Conservation (phyloP, 2,329 filamentous ascomycete species). For the Aciculosporium take region DNA sequence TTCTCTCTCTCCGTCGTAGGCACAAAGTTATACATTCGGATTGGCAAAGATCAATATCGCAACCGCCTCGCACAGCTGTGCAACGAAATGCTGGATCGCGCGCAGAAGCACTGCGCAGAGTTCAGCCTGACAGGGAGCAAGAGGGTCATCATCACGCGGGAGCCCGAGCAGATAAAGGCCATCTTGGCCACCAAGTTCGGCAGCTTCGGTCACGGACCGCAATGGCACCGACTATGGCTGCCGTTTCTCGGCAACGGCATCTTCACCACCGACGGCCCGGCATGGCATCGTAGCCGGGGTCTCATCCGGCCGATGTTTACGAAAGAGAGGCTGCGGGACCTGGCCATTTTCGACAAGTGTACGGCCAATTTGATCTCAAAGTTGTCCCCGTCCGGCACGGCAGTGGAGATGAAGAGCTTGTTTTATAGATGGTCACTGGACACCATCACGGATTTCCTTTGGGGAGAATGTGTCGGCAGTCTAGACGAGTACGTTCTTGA, state of each 20-base stretch:
- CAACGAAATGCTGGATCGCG: conserved; percentile 6
- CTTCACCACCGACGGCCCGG: conserved; percentile 35
- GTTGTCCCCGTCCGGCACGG: conserved; percentile 38
- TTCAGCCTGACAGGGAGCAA: conserved; percentile 11
- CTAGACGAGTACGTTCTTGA: conserved; percentile 22
- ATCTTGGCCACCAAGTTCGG: conserved; percentile 41
- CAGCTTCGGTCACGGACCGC: conserved; percentile 33
- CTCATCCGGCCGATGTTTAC: conserved; percentile 40
- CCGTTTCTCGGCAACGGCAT: conserved; percentile 41
- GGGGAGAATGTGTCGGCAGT: conserved; percentile 41
- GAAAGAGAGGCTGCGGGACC: conserved; percentile 30
- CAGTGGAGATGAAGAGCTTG: conserved; percentile 45
- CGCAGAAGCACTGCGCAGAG: conserved; percentile 9
- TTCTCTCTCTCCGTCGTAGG: conserved; percentile 7
- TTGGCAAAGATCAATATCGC: conserved; percentile 10
- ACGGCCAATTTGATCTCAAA: conserved; percentile 41
- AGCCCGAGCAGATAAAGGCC: conserved; percentile 43
- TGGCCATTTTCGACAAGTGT: conserved; percentile 46
- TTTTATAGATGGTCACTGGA: conserved; percentile 55
- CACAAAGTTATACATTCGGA: conserved; percentile 9
- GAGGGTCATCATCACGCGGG: conserved; percentile 30
- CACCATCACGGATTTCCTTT: conserved; percentile 52
- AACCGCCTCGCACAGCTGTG: conserved; percentile 10
- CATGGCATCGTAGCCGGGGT: conserved; percentile 39
- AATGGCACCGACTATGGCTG: conserved; percentile 26